These are phyloP conservation scores for Martiniozyma abietophila DNA, from an alignment of 805 yeast species.

Conservation along the genomic window DNA sequence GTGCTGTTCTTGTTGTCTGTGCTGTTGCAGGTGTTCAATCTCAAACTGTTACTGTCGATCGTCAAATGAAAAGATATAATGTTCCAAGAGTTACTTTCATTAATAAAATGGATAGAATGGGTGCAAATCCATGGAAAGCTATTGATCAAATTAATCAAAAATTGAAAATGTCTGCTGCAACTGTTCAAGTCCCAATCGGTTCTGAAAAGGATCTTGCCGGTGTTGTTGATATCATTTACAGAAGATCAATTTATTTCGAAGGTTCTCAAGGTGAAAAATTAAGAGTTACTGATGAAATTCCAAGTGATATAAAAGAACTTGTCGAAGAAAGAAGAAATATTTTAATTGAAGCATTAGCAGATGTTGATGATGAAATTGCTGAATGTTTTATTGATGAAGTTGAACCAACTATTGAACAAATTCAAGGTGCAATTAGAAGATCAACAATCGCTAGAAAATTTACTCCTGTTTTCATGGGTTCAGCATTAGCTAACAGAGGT, in stretches of 20 bases:
- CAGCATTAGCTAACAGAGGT: slow-evolving; percentile 95
- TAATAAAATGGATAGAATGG: slow-evolving; percentile 99
- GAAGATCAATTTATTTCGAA: slow-evolving; percentile 80
- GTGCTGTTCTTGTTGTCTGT: slow-evolving; percentile 97
- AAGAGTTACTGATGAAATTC: slow-evolving; percentile 52
- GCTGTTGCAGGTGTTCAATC: slow-evolving; percentile 98
- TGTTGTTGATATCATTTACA: slow-evolving; percentile 82
- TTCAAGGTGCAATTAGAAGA: slow-evolving; percentile 83
- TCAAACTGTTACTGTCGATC: slow-evolving; percentile 96
- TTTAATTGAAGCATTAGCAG: slow-evolving; percentile 91
- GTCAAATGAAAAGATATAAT: slow-evolving; percentile 97
- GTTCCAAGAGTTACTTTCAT: slow-evolving; percentile 95
- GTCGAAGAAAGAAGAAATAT: slow-evolving; percentile 85
- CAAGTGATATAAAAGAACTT: slow-evolving; percentile 68
- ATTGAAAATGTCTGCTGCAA: slow-evolving; percentile 91
- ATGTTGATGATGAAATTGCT: slow-evolving; percentile 96
- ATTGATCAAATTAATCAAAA: slow-evolving; percentile 84
- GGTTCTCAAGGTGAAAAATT: slow-evolving; percentile 84
- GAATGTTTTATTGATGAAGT: slow-evolving; percentile 85
- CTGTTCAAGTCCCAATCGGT: slow-evolving; percentile 97
- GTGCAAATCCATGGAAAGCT: slow-evolving; percentile 94
- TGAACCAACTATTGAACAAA: slow-evolving; percentile 77
- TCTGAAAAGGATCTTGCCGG: slow-evolving; percentile 79
- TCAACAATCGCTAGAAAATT: slow-evolving; percentile 92
- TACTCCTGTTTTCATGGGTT: slow-evolving; percentile 99